Evolutionary conservation across 176 grass and related monocot species (phyloP).

Genomic region (Avena eriantha): DNA sequence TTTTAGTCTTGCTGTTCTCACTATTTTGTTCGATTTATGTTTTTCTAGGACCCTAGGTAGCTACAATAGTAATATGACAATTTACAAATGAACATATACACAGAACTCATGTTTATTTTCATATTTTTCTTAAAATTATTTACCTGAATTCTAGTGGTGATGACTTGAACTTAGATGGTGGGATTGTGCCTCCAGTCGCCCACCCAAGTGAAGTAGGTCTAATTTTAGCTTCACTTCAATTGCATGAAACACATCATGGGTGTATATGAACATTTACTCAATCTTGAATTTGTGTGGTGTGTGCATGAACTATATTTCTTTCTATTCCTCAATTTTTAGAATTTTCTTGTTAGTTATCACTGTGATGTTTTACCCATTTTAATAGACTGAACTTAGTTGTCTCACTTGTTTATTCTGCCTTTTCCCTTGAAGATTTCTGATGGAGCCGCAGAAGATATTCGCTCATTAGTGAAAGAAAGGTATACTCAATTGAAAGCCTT

Average conservation of each 20-base stretch:
- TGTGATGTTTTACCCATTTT: constrained; percentile 27
- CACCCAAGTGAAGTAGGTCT: neutral
- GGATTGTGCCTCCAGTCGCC: neutral
- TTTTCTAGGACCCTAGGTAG: constrained; percentile 5
- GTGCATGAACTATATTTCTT: constrained; percentile 25
- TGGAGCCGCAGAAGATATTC: constrained; percentile 73
- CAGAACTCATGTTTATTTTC: neutral
- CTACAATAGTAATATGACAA: neutral
- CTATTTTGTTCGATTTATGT: neutral
- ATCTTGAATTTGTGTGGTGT: constrained; percentile 15
- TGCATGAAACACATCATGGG: constrained; percentile 13
- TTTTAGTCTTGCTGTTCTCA: neutral
- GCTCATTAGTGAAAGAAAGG: constrained; percentile 90
- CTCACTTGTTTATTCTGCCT: constrained; percentile 34
- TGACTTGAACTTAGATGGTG: constrained; percentile 8
- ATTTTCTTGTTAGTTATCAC: neutral
- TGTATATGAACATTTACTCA: constrained; percentile 18
- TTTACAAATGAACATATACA: neutral
- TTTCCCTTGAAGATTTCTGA: constrained; percentile 69
- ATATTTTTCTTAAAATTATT: neutral
- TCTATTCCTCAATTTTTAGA: neutral
- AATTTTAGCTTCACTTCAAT: neutral
- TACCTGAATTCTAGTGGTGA: neutral
- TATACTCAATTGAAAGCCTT: constrained; percentile 24
- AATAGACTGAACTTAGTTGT: constrained; percentile 24